Base-by-base conservation (phyloP, 1,284 basidiomycete species). In the Coniferiporia sulphurascens region DNA sequence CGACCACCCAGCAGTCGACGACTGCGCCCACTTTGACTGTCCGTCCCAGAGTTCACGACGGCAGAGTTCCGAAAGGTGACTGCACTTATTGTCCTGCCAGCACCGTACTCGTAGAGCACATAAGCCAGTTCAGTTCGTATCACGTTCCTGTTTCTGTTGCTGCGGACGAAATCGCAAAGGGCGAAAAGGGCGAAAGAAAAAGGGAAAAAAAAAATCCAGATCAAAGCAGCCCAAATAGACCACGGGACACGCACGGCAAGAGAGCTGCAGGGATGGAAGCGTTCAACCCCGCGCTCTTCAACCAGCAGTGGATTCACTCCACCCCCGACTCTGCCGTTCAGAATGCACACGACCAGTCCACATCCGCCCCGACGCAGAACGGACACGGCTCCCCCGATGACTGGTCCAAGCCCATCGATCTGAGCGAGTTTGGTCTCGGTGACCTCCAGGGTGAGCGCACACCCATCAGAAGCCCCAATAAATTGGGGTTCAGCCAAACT, bases 401-500 rank as follows among this genome's bases (percentile, higher is more conserved):
- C n/a, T 51, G 49, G 49, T 32, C 49, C 35, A 51, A 51, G 49
- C 64, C 60, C 64, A 66, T 77, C 66, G 75, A 78, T 70, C 62
- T 80, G 70, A 75, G 70, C 70, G 78, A 80, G 65, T 75, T 74
- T 66, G 72, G 68, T 38, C 60, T 73, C 62, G 73, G 68, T 59
- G 74, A 75, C 56, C 64, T 74, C 55, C 68, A 72, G 65, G 72
- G 72, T 75, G 67, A 73, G 72, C 68, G 72, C 68, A 64, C 27
- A 27, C 27, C 27, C 27, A 27, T 27, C 27, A 27, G 27, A 27
- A 27, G 5, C 27, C 27, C 27, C 27, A 27, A 27, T 27, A 27
- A 27, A 27, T 27, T 27, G 27, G 27, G 27, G 27, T 27, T 27
- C 27, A 27, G 27, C 27, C 27, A 27, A 5, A 27, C 2, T 5